phyloP scores from a whole-genome alignment of 768 basidiomycete species.

The Rhizopogon roseolus region DNA sequence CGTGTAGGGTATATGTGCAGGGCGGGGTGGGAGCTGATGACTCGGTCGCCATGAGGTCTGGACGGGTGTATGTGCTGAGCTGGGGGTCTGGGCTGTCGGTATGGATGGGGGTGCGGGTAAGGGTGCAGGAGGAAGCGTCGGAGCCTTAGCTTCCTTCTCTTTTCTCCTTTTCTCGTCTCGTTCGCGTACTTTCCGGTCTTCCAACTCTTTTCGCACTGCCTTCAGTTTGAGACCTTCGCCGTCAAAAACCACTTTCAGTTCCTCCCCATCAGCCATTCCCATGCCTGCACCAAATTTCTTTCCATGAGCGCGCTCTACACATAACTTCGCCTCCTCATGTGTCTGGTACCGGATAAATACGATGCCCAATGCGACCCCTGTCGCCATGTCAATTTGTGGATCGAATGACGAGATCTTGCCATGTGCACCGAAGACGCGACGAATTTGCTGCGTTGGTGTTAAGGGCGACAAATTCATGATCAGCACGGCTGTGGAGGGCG shows the following conservation, averaged over 20 bases:
- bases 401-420: conserved; percentile 68
- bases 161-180: conserved; percentile 45
- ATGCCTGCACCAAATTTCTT: conserved; percentile 48
- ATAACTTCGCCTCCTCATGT: conserved; percentile 65
- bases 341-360: conserved; percentile 64
- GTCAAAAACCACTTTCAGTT: conserved; percentile 77
- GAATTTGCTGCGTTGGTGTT: conserved; percentile 60
- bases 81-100: conserved; percentile 15
- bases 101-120: conserved; percentile 10
- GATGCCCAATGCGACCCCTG: conserved; percentile 81
- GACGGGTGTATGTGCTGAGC: conserved; percentile 20
- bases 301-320: conserved; percentile 65
- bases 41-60: conserved; percentile 14
- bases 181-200: conserved; percentile 43
- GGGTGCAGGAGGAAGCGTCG: conserved; percentile 9
- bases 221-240: conserved; percentile 61
- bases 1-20: conserved; percentile 14
- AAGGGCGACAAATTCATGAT: conserved; percentile 69
- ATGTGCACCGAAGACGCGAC: conserved; percentile 56
- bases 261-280: conserved; percentile 43
- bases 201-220: conserved; percentile 63
- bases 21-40: conserved; percentile 25
- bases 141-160: conserved; percentile 22
- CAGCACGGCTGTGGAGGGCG: conserved; percentile 72
- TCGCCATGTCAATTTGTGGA: conserved; percentile 70